Evolutionary conservation across 2,329 filamentous ascomycete genomes (phyloP).

Genomic region (Magnaporthiopsis incrustans): DNA sequence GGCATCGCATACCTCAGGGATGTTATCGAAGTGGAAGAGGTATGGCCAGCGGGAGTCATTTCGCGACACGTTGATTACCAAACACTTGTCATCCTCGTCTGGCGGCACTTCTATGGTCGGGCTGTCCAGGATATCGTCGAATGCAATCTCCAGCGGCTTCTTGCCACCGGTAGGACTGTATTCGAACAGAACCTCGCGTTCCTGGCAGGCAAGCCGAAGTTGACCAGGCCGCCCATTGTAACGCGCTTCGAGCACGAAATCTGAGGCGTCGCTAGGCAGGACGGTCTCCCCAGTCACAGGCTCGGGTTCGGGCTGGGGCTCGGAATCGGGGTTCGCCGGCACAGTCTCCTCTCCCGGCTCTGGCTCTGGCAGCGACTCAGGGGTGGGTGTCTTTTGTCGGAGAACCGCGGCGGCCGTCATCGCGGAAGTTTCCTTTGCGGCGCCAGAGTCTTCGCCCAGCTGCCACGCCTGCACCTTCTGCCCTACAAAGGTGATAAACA

Average conservation of each 20-base stretch:
- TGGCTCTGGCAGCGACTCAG: not conserved
- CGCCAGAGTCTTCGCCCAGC: not conserved
- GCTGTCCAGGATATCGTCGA: slow-evolving; percentile 14
- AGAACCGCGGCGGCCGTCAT: not conserved
- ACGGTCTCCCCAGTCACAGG: not conserved
- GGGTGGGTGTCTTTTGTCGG: not conserved
- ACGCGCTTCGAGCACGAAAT: not conserved
- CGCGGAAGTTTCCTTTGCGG: not conserved
- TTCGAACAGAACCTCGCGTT: slow-evolving; percentile 13
- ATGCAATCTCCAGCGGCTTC: slow-evolving; percentile 16
- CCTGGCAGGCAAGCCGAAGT: slow-evolving; percentile 12
- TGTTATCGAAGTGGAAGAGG: slow-evolving; percentile 17
- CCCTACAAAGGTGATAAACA: slow-evolving; percentile 1
- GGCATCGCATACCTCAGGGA: slow-evolving; percentile 8
- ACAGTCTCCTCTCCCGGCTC: not conserved
- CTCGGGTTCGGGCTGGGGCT: not conserved
- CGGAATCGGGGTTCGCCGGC: not conserved
- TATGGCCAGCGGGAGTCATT: slow-evolving; percentile 12
- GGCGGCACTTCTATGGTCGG: slow-evolving; percentile 16
- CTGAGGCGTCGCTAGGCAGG: not conserved
- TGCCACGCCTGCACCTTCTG: slow-evolving; percentile 3
- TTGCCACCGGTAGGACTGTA: slow-evolving; percentile 10
- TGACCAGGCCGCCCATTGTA: slow-evolving; percentile 16
- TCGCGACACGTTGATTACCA: slow-evolving; percentile 15
- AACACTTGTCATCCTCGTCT: slow-evolving; percentile 14